Percentiles rank a stretch among this genome's conserved stretches.
Evolutionary conservation across 768 basidiomycete species (phyloP).

Genomic region (Heimioporus sp.): DNA sequence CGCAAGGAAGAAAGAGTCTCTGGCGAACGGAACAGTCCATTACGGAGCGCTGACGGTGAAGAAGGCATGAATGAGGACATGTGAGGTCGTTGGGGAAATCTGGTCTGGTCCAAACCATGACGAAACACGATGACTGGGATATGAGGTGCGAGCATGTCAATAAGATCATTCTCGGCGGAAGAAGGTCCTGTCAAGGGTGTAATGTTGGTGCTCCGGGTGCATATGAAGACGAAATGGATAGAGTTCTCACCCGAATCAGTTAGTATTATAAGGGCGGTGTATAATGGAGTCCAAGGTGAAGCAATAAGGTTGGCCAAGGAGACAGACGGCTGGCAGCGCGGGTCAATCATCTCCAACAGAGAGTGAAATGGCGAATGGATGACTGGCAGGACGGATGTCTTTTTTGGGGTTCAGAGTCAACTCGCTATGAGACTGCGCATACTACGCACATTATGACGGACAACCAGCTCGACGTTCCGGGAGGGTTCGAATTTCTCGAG

Average conservation of each 20-base stretch:
- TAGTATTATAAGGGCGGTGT: slow-evolving; percentile 58
- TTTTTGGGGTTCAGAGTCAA: slow-evolving; percentile 7
- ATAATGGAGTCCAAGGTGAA: slow-evolving; percentile 55
- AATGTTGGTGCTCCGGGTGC: slow-evolving; percentile 1
- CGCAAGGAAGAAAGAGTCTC: slow-evolving; percentile 57
- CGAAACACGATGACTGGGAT: slow-evolving; percentile 60
- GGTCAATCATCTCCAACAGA: slow-evolving; percentile 53
- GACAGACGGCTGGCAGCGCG: slow-evolving; percentile 48
- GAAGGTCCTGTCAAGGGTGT: slow-evolving; percentile 24
- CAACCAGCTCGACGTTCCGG: slow-evolving; percentile 61
- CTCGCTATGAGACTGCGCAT: background rate
- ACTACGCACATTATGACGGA: slow-evolving; percentile 49
- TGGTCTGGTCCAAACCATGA: slow-evolving; percentile 33
- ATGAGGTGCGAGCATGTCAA: slow-evolving; percentile 49
- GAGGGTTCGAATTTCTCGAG: slow-evolving; percentile 64
- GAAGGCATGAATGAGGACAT: slow-evolving; percentile 58
- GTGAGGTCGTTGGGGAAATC: slow-evolving; percentile 31
- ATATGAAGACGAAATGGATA: slow-evolving; percentile 1
- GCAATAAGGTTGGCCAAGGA: slow-evolving; percentile 53
- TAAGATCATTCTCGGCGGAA: slow-evolving; percentile 40
- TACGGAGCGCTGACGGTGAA: slow-evolving; percentile 49
- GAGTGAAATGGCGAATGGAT: slow-evolving; percentile 58
- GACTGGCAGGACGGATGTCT: slow-evolving; percentile 38
- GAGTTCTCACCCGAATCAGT: slow-evolving; percentile 43
- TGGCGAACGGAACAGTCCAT: slow-evolving; percentile 62